Base-by-base conservation (phyloP, 148 eudicot genomes). In the Vaccinium macrocarpon region DNA sequence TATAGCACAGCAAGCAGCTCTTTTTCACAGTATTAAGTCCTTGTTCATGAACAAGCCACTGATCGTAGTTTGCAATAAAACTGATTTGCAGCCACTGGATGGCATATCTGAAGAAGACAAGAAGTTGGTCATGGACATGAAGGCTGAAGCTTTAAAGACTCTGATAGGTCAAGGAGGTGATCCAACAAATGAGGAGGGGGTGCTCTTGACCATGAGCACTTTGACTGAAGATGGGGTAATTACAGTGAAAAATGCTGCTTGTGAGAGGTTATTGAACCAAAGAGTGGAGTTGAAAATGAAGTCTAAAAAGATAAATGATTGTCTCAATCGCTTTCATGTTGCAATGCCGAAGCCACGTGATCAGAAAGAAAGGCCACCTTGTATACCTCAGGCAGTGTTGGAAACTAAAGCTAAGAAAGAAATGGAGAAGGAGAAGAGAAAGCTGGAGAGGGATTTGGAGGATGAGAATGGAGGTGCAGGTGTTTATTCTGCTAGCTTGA, bases 401-500 rank as follows among this genome's bases (percentile, higher is more conserved):
- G 96, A 92, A 90, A 92, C 92, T 68, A 93, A 76, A 84, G 98
- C 98, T 14, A 93, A 90, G 88, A 89, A 88, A 79, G 90, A 88
- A 57, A 87, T 84, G 5, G 92, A 88, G 82, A 87, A 86, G 32
- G 90, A 90, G 85, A 89, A 89, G 86, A 90, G 88, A 84, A 94
- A 91, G 88, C 94, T 94, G 4, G 98, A 96, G 88, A 92, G 82
- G 80, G 98, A 96, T 68, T 79, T 91, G 85, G 98, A 96, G 87
- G 86, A 96, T 27, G 96, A 93, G 90, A 93, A 94, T 85, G 98
- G 98, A 78, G 98, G 98, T 64, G 98, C 98, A 8, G 98, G 98
- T 90, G 98, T 96, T 8, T 96, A 96, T 84, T 94, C 98, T 53
- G 96, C 98, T 50, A 93, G 91, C 89, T 88, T 96, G 90, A 94